Percentiles rank a stretch among this genome's conserved stretches.
phyloP scores from a whole-genome alignment of 345 rosid species.

The Leavenworthia alabamica region DNA sequence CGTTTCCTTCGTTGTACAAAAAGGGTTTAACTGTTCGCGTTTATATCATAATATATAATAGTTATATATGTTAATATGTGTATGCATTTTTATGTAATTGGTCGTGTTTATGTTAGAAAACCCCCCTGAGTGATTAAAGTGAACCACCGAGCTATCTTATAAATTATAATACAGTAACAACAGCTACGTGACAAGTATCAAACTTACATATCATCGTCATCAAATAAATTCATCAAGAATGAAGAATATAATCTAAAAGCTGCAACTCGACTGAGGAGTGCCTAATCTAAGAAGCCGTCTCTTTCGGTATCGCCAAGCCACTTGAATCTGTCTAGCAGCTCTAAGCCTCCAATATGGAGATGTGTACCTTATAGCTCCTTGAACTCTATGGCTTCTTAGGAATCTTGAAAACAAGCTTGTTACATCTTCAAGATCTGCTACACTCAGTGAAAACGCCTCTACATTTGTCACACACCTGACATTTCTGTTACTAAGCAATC shows the following conservation, averaged over 20 bases:
- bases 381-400: constrained; percentile 39
- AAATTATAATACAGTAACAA: no score
- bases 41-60: constrained; percentile 8
- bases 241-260: no score
- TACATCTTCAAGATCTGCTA: constrained; percentile 78
- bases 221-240: no score
- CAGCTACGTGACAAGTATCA: no score
- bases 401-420: constrained; percentile 58
- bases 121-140: no score
- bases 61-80: background rate
- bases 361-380: constrained; percentile 76
- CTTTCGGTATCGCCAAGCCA: constrained; percentile 79
- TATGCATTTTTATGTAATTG: background rate
- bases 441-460: constrained; percentile 78
- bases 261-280: constrained; percentile 9
- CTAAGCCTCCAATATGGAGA: constrained; percentile 74
- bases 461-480: constrained; percentile 68
- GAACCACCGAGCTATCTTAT: no score
- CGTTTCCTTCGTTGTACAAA: constrained; percentile 26
- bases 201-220: no score
- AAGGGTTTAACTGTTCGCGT: constrained; percentile 12
- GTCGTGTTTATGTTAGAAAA: background rate
- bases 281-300: constrained; percentile 41
- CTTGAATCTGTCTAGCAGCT: constrained; percentile 65
- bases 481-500: constrained; percentile 45